These are phyloP conservation scores for Orychophragmus violaceus DNA, from an alignment of 345 rosid genomes.

Conservation along the genomic window DNA sequence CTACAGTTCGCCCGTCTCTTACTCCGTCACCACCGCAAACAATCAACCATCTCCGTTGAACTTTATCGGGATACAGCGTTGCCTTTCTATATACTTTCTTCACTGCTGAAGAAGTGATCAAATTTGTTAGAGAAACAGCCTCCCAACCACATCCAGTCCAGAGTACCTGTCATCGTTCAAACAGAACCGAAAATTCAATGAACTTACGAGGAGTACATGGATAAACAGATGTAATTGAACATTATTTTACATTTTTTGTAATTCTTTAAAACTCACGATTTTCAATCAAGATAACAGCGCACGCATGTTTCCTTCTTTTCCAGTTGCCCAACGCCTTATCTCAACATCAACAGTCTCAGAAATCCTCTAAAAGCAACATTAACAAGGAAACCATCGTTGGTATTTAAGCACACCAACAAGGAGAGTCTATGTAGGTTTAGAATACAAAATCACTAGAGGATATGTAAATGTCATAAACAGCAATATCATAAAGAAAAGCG, in stretches of 20 bases:
- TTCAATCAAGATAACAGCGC: slow-evolving; percentile 84
- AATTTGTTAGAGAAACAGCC: slow-evolving; percentile 64
- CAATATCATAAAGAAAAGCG: background rate
- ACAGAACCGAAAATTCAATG: too few species aligned
- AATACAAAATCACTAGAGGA: background rate
- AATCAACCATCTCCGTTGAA: slow-evolving; percentile 36
- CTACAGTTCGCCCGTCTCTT: slow-evolving; percentile 60
- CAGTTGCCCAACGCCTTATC: too few species aligned
- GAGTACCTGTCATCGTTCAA: slow-evolving; percentile 70
- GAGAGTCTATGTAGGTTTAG: background rate
- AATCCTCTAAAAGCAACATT: too few species aligned
- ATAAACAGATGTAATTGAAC: too few species aligned
- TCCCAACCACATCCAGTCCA: slow-evolving; percentile 92
- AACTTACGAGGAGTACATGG: too few species aligned
- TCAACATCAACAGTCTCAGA: too few species aligned
- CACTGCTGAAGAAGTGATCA: too few species aligned
- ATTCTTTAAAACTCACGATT: slow-evolving; percentile 36
- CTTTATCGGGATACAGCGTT: slow-evolving; percentile 80
- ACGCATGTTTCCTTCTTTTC: slow-evolving; percentile 88
- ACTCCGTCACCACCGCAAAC: slow-evolving; percentile 33
- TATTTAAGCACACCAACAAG: slow-evolving; percentile 14
- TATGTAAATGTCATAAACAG: background rate
- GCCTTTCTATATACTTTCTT: too few species aligned
- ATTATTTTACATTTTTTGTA: background rate
- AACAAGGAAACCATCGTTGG: too few species aligned